Conservation (phyloP, 177 flowering plant species). For the Vitis hybrid region DNA sequence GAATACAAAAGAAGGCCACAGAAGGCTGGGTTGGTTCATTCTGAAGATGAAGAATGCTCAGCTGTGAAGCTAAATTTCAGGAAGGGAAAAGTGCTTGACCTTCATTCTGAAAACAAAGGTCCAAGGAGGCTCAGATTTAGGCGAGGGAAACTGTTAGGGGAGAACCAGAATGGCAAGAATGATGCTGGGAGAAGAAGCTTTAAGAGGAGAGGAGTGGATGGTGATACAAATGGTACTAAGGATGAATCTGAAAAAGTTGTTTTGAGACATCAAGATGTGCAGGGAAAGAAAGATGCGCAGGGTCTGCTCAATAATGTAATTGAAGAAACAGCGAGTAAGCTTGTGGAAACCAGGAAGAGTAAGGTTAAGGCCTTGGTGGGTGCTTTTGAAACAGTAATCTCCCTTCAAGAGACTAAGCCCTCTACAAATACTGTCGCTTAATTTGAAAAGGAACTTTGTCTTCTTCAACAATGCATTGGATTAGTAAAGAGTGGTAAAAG, state of each 20-base stretch:
- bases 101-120: conserved; percentile 28
- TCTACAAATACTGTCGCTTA: conserved; percentile 26
- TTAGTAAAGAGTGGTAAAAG: neutral
- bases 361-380: conserved; percentile 98
- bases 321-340: conserved; percentile 95
- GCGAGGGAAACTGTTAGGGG: conserved; percentile 34
- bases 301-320: conserved; percentile 79
- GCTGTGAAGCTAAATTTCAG: conserved; percentile 37
- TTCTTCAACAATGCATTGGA: conserved; percentile 13
- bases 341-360: conserved; percentile 81
- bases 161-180: conserved; percentile 29
- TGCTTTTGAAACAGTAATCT: conserved; percentile 95
- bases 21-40: conserved; percentile 13
- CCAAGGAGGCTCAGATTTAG: conserved; percentile 51
- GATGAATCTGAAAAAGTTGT: conserved; percentile 41
- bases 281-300: conserved; percentile 62
- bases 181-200: conserved; percentile 38
- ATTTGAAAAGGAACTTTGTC: conserved; percentile 8
- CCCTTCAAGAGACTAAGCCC: conserved; percentile 74
- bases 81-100: conserved; percentile 51
- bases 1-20: conserved; percentile 12
- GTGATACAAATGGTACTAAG: conserved; percentile 18
- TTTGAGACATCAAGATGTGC: conserved; percentile 68
- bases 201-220: conserved; percentile 32
- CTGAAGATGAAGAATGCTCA: conserved; percentile 22